Conservation (phyloP, 2,329 filamentous ascomycete genomes). For the Sphaceloma murrayae region DNA sequence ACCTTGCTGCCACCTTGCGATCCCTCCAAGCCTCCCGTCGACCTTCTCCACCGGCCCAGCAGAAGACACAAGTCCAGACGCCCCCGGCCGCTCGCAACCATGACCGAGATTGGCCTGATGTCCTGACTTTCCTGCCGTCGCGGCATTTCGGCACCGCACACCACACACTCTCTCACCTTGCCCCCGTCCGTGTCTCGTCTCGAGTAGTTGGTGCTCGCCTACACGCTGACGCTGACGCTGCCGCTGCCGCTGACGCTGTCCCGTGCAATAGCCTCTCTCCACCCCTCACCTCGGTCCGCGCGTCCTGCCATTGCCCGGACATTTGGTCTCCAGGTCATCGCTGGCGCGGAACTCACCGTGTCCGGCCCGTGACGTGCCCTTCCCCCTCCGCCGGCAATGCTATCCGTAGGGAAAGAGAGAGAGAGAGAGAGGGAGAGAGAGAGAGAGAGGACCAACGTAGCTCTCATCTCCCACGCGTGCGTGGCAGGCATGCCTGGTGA, state of each 20-base stretch:
- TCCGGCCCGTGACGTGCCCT: too few species aligned
- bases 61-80: neutral
- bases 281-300: slow-evolving; percentile 10
- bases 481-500: too few species aligned
- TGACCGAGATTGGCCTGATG: slow-evolving; percentile 5
- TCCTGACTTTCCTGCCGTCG: neutral
- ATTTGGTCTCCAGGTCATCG: neutral
- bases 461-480: too few species aligned
- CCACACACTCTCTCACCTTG: neutral
- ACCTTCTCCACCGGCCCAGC: slow-evolving; percentile 12
- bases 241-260: slow-evolving; percentile 10
- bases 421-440: too few species aligned
- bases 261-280: slow-evolving; percentile 4
- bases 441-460: too few species aligned
- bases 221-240: slow-evolving; percentile 7
- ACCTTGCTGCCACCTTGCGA: neutral
- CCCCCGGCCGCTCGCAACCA: neutral
- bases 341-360: neutral
- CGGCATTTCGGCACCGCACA: slow-evolving; percentile 10
- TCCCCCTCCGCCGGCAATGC: too few species aligned
- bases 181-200: neutral
- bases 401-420: too few species aligned
- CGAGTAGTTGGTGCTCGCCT: too few species aligned
- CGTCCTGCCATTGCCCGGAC: slow-evolving; percentile 10
- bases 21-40: slow-evolving; percentile 8